A percentile compares a stretch with the other conserved stretches of the same genome.
Conservation (phyloP, 2,329 filamentous ascomycete genomes). For the Apiospora saccharicola region DNA sequence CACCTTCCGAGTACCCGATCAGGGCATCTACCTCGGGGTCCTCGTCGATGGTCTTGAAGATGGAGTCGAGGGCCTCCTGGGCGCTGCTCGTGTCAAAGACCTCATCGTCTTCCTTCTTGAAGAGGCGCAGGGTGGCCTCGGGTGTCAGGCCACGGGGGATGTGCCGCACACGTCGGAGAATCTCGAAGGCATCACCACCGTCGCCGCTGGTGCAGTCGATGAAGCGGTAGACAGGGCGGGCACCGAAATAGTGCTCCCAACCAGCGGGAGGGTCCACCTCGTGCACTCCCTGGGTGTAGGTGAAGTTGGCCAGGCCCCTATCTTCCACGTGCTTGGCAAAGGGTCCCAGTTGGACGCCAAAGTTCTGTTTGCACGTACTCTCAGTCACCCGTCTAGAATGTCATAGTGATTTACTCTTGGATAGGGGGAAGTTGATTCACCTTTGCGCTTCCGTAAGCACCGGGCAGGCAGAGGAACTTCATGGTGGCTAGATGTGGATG, state of each 20-base stretch:
- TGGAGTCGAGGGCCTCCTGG: slow-evolving; percentile 19
- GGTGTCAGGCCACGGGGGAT: slow-evolving; percentile 25
- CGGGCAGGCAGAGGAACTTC: slow-evolving; percentile 42
- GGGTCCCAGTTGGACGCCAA: slow-evolving; percentile 27
- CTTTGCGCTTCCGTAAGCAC: slow-evolving; percentile 40
- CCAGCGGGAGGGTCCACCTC: slow-evolving; percentile 21
- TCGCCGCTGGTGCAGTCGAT: slow-evolving; percentile 31
- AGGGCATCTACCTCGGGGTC: slow-evolving; percentile 30
- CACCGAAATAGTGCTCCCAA: slow-evolving; percentile 24
- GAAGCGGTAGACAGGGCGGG: slow-evolving; percentile 25
- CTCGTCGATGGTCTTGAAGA: slow-evolving; percentile 30
- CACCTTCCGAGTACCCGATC: slow-evolving; percentile 30
- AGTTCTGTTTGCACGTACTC: slow-evolving; percentile 27
- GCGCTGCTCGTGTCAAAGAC: slow-evolving; percentile 19
- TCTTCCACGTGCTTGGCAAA: slow-evolving; percentile 23
- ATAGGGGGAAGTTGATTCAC: slow-evolving; percentile 22
- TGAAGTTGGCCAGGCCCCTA: slow-evolving; percentile 17
- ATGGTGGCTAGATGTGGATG: slow-evolving; percentile 28
- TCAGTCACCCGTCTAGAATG: not conserved
- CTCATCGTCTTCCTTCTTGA: slow-evolving; percentile 15
- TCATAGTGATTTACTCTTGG: not conserved
- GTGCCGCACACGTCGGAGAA: slow-evolving; percentile 25
- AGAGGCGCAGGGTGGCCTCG: slow-evolving; percentile 28
- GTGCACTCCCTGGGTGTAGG: slow-evolving; percentile 22
- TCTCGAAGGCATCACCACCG: slow-evolving; percentile 26